Evolutionary conservation across 2,329 filamentous ascomycete species (phyloP), one percentile per base, ranked within the genome.

Genomic region (Bipolaris zeicola): DNA sequence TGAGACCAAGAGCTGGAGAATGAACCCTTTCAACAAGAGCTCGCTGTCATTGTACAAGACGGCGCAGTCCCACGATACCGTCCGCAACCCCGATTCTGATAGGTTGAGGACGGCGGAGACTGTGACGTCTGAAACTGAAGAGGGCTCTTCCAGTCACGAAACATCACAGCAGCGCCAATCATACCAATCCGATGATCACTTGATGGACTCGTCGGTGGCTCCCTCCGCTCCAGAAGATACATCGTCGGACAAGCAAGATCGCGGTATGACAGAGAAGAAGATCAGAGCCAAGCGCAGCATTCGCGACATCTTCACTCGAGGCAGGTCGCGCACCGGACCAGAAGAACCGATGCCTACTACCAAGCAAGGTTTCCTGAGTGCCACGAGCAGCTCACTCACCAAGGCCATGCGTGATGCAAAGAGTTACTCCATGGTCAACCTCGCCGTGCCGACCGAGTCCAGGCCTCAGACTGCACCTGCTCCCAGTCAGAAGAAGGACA

Each of bases 251-350:
- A 41, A 28, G 6, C 16, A 46, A 18, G 22, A 18, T 5, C 38
- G 36, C 5, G 24, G 37, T 6, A 18, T 37, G 5, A 8, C 31
- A 14, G 16, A 42, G 5, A 50, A 48, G 22, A 64, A 60, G 34
- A 39, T 67, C 39, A 68, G 66, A 28, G 34, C 58, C 5, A 68
- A 69, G 52, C 63, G 58, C 22, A 72, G 68, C 50, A 49, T 74
- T 24, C 65, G 62, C 3, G 52, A 63, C n/a, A 43, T 73, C 3
- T 72, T 74, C 51, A 66, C 47, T 37, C 62, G 58, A 13, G 54
- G 64, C 3, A 48, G 34, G 14, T 62, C 60, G 13, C 34, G 18
- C 6, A 45, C 33, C 11, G 46, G 34, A n/a, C 33, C 22, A 14
- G 46, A 51, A 41, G 57, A 43, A 37, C 43, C 49, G n/a, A 33